Evolutionary conservation across 192 early-diverging fungal species (phyloP).

Genomic region (Radiomyces spectabilis): DNA sequence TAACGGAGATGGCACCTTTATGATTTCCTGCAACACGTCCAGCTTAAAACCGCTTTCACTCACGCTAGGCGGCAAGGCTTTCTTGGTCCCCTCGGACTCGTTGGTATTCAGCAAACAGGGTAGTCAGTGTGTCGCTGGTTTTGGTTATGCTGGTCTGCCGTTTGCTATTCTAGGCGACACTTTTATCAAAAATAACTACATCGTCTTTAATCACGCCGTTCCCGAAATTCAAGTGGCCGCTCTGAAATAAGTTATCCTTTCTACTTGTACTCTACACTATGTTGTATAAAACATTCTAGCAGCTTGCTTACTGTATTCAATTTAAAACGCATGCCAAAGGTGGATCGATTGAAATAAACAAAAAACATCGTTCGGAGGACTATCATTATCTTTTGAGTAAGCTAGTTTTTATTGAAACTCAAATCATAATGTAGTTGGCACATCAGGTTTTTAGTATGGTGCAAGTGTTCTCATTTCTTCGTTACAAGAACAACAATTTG

Average conservation of each 20-base stretch:
- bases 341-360: too few species aligned
- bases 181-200: constrained; percentile 43
- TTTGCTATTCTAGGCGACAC: constrained; percentile 38
- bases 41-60: constrained; percentile 2
- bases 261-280: too few species aligned
- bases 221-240: constrained; percentile 29
- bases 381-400: too few species aligned
- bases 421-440: too few species aligned
- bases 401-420: too few species aligned
- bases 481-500: too few species aligned
- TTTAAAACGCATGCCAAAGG: too few species aligned
- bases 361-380: too few species aligned
- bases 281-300: too few species aligned
- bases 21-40: constrained; percentile 7
- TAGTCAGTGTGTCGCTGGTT: constrained; percentile 28
- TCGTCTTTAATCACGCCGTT: constrained; percentile 27
- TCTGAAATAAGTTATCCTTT: constrained; percentile 13
- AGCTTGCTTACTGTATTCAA: too few species aligned
- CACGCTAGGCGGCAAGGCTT: constrained; percentile 12
- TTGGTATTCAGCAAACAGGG: constrained; percentile 7
- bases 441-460: too few species aligned
- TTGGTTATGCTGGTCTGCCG: constrained; percentile 20
- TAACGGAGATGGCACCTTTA: constrained; percentile 17
- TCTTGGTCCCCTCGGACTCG: constrained; percentile 25
- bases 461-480: too few species aligned